A percentile compares a stretch with the other conserved stretches of the same genome.
phyloP scores from a whole-genome alignment of 176 grass and related monocot species.

The Olyra latifolia region DNA sequence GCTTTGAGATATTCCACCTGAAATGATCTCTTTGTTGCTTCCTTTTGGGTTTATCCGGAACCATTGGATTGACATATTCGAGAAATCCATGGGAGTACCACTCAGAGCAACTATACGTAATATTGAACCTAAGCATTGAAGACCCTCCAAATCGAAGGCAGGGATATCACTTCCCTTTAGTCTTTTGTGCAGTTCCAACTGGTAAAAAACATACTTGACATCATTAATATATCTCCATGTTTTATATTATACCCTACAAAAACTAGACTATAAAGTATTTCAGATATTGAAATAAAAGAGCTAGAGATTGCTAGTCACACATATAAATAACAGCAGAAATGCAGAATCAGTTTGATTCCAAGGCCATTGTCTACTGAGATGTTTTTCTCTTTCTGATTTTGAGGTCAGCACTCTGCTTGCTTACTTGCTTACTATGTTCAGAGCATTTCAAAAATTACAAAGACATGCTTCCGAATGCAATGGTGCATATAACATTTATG shows the following conservation, averaged over 20 bases:
- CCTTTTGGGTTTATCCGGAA: slow-evolving; percentile 72
- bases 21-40: slow-evolving; percentile 83
- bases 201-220: slow-evolving; percentile 27
- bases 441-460: background rate
- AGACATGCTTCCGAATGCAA: background rate
- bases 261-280: slow-evolving; percentile 17
- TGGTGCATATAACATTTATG: background rate
- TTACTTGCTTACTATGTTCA: background rate
- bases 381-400: background rate
- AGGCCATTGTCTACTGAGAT: background rate
- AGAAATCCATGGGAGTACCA: slow-evolving; percentile 49
- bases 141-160: slow-evolving; percentile 65
- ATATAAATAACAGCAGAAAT: slow-evolving; percentile 2
- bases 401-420: background rate
- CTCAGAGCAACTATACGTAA: slow-evolving; percentile 52
- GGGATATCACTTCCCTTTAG: slow-evolving; percentile 33
- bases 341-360: background rate
- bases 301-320: slow-evolving; percentile 6
- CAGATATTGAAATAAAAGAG: slow-evolving; percentile 1
- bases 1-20: slow-evolving; percentile 43
- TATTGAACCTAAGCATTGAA: slow-evolving; percentile 79
- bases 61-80: slow-evolving; percentile 72
- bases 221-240: slow-evolving; percentile 1
- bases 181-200: slow-evolving; percentile 62
- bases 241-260: background rate